Evolutionary conservation across 495 filamentous ascomycete genomes (phyloP).

Genomic region (Cudoniella acicularis): DNA sequence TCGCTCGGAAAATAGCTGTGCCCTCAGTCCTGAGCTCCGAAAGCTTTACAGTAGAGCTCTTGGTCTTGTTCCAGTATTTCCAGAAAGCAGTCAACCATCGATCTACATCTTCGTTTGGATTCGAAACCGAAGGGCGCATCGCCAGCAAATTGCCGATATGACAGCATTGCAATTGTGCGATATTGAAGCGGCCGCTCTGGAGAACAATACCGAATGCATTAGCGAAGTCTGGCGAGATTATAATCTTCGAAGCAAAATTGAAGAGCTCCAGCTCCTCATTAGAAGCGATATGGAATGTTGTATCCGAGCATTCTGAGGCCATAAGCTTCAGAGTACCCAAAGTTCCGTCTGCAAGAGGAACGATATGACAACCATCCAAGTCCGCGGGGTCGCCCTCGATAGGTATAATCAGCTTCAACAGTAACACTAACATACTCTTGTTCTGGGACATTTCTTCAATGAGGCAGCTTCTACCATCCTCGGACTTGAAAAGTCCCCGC

Average conservation of each 20-base stretch:
- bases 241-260: constrained; percentile 12
- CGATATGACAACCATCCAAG: constrained; percentile 26
- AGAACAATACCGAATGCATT: neutral
- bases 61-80: constrained; percentile 9
- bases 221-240: constrained; percentile 10
- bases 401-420: constrained; percentile 15
- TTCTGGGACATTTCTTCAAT: constrained; percentile 6
- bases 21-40: neutral
- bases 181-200: neutral
- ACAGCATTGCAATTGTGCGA: neutral
- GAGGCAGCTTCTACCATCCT: too few relatives aligned
- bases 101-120: neutral
- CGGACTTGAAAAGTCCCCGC: constrained; percentile 17
- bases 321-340: constrained; percentile 23
- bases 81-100: constrained; percentile 16
- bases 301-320: neutral
- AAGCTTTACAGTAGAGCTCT: constrained; percentile 2
- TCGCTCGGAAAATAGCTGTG: neutral
- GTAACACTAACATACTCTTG: constrained; percentile 9
- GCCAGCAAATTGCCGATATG: neutral
- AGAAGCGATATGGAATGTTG: constrained; percentile 15
- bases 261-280: constrained; percentile 26
- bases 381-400: constrained; percentile 3
- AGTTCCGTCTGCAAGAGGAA: constrained; percentile 28
- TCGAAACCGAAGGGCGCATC: neutral